Evolutionary conservation across 768 basidiomycete genomes (phyloP), one percentile per base, ranked within the genome.

Genomic region (Coprinopsis strossmayeri): DNA sequence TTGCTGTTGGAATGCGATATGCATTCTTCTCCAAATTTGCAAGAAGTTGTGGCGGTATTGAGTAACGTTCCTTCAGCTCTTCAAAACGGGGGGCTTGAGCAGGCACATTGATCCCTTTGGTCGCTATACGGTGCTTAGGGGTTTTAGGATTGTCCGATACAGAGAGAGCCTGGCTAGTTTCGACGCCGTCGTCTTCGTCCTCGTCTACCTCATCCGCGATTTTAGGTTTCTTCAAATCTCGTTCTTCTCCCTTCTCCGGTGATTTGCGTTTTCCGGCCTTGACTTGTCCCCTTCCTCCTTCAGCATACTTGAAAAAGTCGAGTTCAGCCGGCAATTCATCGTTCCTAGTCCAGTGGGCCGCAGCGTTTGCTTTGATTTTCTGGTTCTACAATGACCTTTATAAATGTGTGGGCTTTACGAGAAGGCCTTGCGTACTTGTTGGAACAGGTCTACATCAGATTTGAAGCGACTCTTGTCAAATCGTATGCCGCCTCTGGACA

Each of bases 261-360:
- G 48, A 23, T 60, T 81, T 82, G 46, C 81, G 75, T 34, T 51
- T 51, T 2, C 10, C 7, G 60, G 87, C 86, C 27, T 32, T 15
- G 30, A 7, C 30, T 15, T 32, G 7, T 32, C 60, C 64, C 5
- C 68, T 55, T 15, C 69, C 70, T 21, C 73, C 77, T 53, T 81
- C 74, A 2, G 87, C 82, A 53, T 91, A 91, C 57, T 86, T 91
- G 69, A 97, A 98, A 65, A 95, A 94, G 63, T 98, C 91, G 5
- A 97, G 75, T 58, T 87, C 89, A 1, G 71, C 56, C 1, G 87
- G 92, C 38, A 93, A 74, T 49, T 77, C 78, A 7, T 67, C 70
- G 50, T 53, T 51, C 51, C 50, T 60, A 55, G 59, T 53, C 57
- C 51, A 39, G 52, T 25, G 38, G 45, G 18, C 45, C 28, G 46